Conservation (phyloP, 345 rosid species). For the Syzygium aqueum region DNA sequence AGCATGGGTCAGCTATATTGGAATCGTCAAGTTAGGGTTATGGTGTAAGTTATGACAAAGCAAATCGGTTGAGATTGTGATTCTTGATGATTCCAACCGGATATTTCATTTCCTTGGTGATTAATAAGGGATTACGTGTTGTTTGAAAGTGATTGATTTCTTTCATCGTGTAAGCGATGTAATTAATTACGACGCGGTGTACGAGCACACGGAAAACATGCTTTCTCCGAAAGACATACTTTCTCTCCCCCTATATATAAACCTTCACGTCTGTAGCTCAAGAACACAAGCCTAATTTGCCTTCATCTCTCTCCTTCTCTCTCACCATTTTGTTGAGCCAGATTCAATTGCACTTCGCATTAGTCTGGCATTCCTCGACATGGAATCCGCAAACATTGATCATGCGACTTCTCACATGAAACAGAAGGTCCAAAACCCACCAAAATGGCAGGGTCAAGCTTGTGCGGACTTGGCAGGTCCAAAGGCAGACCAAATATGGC, state of each 20-base stretch:
- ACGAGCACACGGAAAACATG: background rate
- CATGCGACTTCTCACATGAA: background rate
- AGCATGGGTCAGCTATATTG: no score
- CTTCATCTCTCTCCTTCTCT: background rate
- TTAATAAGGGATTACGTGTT: background rate
- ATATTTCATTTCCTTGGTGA: background rate
- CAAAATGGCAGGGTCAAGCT: constrained; percentile 40
- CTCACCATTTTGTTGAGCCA: background rate
- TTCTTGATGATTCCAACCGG: no score
- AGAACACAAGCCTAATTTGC: background rate
- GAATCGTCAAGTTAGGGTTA: no score
- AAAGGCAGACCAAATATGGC: constrained; percentile 37
- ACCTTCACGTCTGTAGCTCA: background rate
- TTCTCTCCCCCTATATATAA: background rate
- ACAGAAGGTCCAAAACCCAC: background rate
- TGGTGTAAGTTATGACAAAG: no score
- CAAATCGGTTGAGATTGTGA: no score
- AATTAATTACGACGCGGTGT: no score
- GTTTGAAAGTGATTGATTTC: background rate
- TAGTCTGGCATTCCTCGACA: background rate
- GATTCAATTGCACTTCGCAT: no score
- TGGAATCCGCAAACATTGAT: background rate
- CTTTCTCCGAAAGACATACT: no score
- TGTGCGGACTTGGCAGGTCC: constrained; percentile 9
- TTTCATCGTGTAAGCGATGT: no score